phyloP scores from a whole-genome alignment of 768 basidiomycete genomes.

The Boletus patriciae region DNA sequence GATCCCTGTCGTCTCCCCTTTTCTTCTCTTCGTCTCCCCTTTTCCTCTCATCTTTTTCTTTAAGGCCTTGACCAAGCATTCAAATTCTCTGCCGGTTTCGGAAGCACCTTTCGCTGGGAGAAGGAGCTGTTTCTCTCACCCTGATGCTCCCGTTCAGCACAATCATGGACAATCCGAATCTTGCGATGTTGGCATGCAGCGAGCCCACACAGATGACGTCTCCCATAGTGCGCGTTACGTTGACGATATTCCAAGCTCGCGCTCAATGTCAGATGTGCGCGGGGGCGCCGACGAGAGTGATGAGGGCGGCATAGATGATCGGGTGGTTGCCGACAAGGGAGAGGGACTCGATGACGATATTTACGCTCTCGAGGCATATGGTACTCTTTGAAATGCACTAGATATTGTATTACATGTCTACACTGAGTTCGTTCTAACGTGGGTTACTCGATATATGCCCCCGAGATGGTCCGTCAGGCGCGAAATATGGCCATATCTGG shows the following conservation, averaged over 20 bases:
- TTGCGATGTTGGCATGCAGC: slow-evolving; percentile 17
- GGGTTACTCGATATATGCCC: too few species aligned
- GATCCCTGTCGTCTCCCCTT: slow-evolving; percentile 35
- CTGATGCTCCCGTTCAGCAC: slow-evolving; percentile 12
- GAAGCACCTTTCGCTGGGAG: slow-evolving; percentile 11
- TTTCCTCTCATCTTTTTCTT: slow-evolving; percentile 38
- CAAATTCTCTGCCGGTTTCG: slow-evolving; percentile 12
- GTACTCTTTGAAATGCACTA: neutral
- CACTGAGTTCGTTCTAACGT: too few species aligned
- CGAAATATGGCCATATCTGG: too few species aligned
- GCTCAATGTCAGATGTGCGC: slow-evolving; percentile 17
- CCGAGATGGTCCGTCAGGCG: too few species aligned
- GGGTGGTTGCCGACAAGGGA: neutral
- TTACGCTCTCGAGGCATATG: neutral
- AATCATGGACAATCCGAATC: slow-evolving; percentile 13
- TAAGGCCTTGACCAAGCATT: slow-evolving; percentile 37
- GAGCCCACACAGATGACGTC: slow-evolving; percentile 22
- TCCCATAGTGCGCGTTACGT: slow-evolving; percentile 9
- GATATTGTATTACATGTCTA: neutral
- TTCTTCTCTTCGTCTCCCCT: slow-evolving; percentile 32
- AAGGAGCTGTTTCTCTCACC: slow-evolving; percentile 27
- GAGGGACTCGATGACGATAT: neutral
- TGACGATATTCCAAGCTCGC: slow-evolving; percentile 24
- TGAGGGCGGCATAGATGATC: too few species aligned
- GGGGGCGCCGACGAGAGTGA: too few species aligned